Percentiles rank a stretch among this genome's conserved stretches.
Conservation (phyloP, 2,329 filamentous ascomycete genomes). For the Botrytis squamosa region DNA sequence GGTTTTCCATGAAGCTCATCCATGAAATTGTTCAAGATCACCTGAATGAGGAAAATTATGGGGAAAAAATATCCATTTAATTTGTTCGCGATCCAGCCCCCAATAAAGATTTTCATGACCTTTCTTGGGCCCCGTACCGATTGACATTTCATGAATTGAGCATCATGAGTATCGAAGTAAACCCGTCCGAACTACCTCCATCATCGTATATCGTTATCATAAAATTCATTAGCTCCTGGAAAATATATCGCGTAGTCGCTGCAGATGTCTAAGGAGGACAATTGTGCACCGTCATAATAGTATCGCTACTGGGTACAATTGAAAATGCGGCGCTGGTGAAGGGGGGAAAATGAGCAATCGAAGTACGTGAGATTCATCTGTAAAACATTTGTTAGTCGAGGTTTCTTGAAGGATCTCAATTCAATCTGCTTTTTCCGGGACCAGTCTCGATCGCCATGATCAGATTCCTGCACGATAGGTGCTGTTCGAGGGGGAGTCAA, state of each 20-base stretch:
- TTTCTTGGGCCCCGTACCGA: neutral
- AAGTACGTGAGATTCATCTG: neutral
- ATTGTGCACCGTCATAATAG: neutral
- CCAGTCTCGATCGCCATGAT: neutral
- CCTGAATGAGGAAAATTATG: neutral
- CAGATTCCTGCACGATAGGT: neutral
- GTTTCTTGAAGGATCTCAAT: too few relatives aligned
- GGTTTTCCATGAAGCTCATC: neutral
- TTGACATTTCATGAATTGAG: neutral
- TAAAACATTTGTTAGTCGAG: neutral
- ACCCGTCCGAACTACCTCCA: neutral
- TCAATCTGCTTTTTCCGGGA: neutral
- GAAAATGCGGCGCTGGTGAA: neutral
- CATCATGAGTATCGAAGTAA: neutral
- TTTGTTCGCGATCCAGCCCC: neutral
- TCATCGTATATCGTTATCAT: neutral
- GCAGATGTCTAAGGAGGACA: neutral
- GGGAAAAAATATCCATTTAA: neutral
- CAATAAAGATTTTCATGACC: neutral
- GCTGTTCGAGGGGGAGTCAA: neutral
- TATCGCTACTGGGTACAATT: neutral
- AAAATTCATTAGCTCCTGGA: neutral
- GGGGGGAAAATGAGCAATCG: neutral
- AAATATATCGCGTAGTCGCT: neutral
- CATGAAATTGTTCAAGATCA: neutral